These are phyloP conservation scores for Aspergillus sp. DNA, from an alignment of 2,329 filamentous ascomycete species.

Conservation along the genomic window DNA sequence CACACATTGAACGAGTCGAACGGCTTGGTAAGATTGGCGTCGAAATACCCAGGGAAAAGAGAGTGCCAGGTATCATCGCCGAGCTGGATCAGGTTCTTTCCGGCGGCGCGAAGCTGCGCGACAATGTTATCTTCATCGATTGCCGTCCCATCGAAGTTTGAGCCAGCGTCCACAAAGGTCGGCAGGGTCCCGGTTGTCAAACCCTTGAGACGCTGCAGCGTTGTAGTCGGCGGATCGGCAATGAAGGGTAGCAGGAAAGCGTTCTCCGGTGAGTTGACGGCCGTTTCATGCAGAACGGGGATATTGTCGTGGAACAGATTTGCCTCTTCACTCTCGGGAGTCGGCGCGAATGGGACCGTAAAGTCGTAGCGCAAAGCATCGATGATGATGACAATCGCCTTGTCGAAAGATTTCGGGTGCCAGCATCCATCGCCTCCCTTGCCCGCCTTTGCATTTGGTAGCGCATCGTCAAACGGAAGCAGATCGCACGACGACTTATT, in stretches of 20 bases:
- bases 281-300: slow-evolving; percentile 81
- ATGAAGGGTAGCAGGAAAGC: slow-evolving; percentile 94
- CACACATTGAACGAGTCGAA: slow-evolving; percentile 99
- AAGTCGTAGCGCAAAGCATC: slow-evolving; percentile 97
- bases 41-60: slow-evolving; percentile 91
- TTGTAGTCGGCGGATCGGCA: slow-evolving; percentile 92
- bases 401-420: slow-evolving; percentile 92
- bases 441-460: slow-evolving; percentile 13
- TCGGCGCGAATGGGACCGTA: slow-evolving; percentile 70
- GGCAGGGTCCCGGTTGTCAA: slow-evolving; percentile 92
- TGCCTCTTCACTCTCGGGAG: slow-evolving; percentile 44
- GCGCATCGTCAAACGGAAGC: slow-evolving; percentile 61
- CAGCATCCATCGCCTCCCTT: slow-evolving; percentile 72
- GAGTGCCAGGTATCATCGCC: slow-evolving; percentile 98
- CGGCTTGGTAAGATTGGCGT: slow-evolving; percentile 76
- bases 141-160: slow-evolving; percentile 90
- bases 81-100: slow-evolving; percentile 82
- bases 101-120: slow-evolving; percentile 61
- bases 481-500: slow-evolving; percentile 69
- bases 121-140: slow-evolving; percentile 90
- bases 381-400: slow-evolving; percentile 84
- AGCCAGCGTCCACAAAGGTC: slow-evolving; percentile 90
- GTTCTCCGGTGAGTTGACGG: slow-evolving; percentile 70
- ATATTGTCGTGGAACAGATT: slow-evolving; percentile 84
- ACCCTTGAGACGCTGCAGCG: slow-evolving; percentile 87